Evolutionary conservation across 1,284 basidiomycete genomes (phyloP).

Genomic region (Ustilago loliicola): DNA sequence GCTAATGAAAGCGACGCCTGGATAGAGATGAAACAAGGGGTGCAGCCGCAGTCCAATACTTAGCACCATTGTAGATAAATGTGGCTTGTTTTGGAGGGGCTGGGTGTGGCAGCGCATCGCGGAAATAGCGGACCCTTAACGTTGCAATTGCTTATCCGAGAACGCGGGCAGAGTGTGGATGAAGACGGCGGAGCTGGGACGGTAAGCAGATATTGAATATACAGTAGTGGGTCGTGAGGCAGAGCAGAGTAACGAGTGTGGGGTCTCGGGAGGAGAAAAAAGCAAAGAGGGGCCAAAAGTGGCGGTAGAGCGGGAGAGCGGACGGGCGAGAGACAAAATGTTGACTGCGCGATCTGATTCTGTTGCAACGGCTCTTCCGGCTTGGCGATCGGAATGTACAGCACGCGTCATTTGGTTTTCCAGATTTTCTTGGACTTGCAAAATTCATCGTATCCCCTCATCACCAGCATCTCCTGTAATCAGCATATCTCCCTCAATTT

Average conservation of each 20-base stretch:
- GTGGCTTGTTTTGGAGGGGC: background rate
- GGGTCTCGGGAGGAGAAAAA: background rate
- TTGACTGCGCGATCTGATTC: conserved; percentile 3
- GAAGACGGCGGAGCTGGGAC: too few species aligned
- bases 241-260: background rate
- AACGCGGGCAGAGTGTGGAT: background rate
- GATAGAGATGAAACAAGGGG: background rate
- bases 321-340: conserved; percentile 3
- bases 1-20: background rate
- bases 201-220: background rate
- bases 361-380: conserved; percentile 1
- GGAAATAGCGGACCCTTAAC: conserved; percentile 1
- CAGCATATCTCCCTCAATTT: too few species aligned
- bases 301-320: conserved; percentile 17
- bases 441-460: too few species aligned
- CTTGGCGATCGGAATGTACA: conserved; percentile 29
- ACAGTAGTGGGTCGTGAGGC: too few species aligned
- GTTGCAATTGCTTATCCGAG: background rate
- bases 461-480: too few species aligned
- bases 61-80: background rate
- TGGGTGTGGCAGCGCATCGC: conserved; percentile 1
- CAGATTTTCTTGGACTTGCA: too few species aligned
- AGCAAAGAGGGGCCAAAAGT: background rate
- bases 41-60: background rate
- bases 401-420: too few species aligned